A percentile compares a stretch with the other conserved stretches of the same genome.
Evolutionary conservation across 352 stramenopile genomes (phyloP).

Genomic region (Globisporangium cystogenes): DNA sequence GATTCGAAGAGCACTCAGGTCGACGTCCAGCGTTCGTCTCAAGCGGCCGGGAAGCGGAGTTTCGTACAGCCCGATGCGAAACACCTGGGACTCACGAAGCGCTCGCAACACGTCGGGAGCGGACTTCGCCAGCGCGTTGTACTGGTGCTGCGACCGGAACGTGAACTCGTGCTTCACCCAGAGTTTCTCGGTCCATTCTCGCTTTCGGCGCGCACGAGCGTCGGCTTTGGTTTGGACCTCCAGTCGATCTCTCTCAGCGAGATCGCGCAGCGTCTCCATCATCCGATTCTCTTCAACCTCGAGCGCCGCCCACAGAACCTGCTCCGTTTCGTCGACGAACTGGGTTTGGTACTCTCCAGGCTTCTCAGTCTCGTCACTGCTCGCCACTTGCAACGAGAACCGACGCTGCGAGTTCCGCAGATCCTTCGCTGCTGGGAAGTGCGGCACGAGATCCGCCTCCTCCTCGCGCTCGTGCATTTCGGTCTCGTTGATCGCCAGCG

Average conservation of each 20-base stretch:
- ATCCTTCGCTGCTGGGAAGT: constrained; percentile 63
- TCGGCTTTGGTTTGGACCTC: constrained; percentile 18
- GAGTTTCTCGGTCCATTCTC: constrained; percentile 44
- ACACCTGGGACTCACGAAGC: constrained; percentile 30
- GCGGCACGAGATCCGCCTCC: constrained; percentile 52
- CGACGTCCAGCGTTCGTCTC: constrained; percentile 47
- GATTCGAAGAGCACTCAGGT: constrained; percentile 13
- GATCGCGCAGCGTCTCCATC: constrained; percentile 49
- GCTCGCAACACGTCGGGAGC: constrained; percentile 24
- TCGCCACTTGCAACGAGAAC: not conserved
- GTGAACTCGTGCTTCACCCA: constrained; percentile 66
- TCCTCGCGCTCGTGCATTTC: constrained; percentile 75
- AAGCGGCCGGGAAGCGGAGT: constrained; percentile 57
- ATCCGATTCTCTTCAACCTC: constrained; percentile 83
- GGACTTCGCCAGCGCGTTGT: constrained; percentile 22
- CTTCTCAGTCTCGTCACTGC: not conserved
- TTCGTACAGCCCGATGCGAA: constrained; percentile 56
- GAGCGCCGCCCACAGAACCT: constrained; percentile 61
- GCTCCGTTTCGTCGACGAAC: constrained; percentile 39
- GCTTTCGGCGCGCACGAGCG: constrained; percentile 16
- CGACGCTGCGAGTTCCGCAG: constrained; percentile 18
- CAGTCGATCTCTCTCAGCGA: constrained; percentile 31
- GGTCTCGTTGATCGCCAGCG: constrained; percentile 55
- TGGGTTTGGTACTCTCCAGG: constrained; percentile 2
- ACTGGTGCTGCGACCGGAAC: constrained; percentile 64